These are phyloP conservation scores for Trapa bicornis DNA, from an alignment of 345 rosid genomes.

Conservation along the genomic window DNA sequence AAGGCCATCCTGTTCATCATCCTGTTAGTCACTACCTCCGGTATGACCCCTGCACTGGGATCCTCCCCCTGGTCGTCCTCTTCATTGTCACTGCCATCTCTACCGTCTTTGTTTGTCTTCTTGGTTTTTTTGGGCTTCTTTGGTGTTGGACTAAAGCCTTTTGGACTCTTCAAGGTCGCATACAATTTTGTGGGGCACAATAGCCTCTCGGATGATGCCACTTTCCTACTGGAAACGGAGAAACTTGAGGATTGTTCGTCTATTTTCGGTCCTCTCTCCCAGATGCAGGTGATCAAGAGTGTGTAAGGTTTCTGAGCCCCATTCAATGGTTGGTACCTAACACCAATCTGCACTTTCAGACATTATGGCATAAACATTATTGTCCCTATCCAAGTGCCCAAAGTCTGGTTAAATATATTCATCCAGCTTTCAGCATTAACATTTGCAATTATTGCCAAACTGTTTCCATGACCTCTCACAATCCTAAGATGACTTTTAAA, in stretches of 20 bases:
- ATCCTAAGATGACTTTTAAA: not conserved
- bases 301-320: constrained; percentile 9
- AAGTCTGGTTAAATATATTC: not conserved
- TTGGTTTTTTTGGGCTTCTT: constrained; percentile 43
- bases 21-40: constrained; percentile 87
- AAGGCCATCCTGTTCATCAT: constrained; percentile 79
- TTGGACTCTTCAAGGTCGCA: constrained; percentile 55
- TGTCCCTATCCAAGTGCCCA: not conserved
- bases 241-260: constrained; percentile 11
- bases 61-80: constrained; percentile 28
- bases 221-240: constrained; percentile 12
- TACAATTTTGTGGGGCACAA: constrained; percentile 18
- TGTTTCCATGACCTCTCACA: not conserved
- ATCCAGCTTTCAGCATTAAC: not conserved
- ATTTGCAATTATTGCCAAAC: not conserved
- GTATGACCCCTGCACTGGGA: constrained; percentile 46
- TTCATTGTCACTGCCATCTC: constrained; percentile 10
- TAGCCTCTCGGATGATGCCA: constrained; percentile 5
- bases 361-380: not conserved
- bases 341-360: constrained; percentile 18
- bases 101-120: constrained; percentile 24
- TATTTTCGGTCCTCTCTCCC: constrained; percentile 4
- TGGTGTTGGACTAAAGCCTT: constrained; percentile 61
- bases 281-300: constrained; percentile 9
- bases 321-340: constrained; percentile 2